Conservation (phyloP, 495 filamentous ascomycete species). For the Talaromyces stipitatus region DNA sequence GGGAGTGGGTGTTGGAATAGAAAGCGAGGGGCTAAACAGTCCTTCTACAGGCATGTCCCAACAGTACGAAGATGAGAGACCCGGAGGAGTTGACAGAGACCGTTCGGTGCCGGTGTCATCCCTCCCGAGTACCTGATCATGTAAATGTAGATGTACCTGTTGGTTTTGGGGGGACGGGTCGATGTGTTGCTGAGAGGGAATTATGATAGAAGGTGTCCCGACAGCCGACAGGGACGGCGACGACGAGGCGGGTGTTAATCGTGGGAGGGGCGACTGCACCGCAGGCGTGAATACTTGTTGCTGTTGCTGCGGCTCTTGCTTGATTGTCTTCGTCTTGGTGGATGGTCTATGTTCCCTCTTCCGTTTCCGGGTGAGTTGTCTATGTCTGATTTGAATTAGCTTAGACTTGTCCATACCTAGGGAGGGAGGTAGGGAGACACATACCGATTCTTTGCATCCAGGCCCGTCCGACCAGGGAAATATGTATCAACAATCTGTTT, state of each 20-base stretch:
- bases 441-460: constrained; percentile 17
- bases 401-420: not conserved
- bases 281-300: not conserved
- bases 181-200: not conserved
- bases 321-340: not conserved
- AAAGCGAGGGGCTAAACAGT: not conserved
- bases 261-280: not conserved
- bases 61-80: not conserved
- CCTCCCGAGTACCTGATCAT: not conserved
- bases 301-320: not conserved
- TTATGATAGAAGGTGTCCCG: not conserved
- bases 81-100: not conserved
- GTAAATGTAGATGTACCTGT: not conserved
- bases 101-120: not conserved
- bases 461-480: constrained; percentile 12
- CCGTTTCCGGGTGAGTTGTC: constrained; percentile 2
- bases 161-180: not conserved
- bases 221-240: not conserved
- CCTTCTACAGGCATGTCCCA: not conserved
- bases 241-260: not conserved
- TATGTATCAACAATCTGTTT: constrained; percentile 10
- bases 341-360: constrained; percentile 1
- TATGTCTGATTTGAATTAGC: constrained; percentile 1
- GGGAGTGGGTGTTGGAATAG: not conserved
- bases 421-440: too few species aligned